A percentile compares a stretch with the other conserved stretches of the same genome.
Conservation (phyloP, 257 asterid genomes). For the Jacaranda mimosifolia region DNA sequence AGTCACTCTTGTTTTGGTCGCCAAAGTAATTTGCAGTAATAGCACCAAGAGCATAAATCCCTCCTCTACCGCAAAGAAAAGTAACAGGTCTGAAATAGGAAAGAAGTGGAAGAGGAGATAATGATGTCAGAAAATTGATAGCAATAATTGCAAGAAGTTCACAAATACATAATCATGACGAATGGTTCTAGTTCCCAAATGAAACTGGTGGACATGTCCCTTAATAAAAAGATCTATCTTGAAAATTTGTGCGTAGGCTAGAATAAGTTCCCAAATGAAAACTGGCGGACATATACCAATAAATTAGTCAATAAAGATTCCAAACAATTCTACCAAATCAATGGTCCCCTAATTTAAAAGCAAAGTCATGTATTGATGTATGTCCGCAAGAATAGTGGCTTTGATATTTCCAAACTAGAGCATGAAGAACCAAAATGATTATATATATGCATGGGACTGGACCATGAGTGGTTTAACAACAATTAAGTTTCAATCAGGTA, state of each 20-base stretch:
- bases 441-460: conserved; percentile 5
- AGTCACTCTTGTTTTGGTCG: conserved; percentile 55
- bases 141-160: background rate
- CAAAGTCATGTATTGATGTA: background rate
- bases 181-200: background rate
- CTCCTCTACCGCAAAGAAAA: conserved; percentile 79
- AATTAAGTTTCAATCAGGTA: background rate
- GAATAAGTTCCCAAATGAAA: too few relatives aligned
- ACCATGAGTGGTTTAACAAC: background rate
- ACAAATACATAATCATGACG: background rate
- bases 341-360: conserved; percentile 7
- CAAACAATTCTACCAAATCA: background rate
- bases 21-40: conserved; percentile 58
- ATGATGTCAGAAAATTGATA: conserved; percentile 1
- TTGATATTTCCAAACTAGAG: background rate
- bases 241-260: too few relatives aligned
- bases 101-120: background rate
- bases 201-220: too few relatives aligned
- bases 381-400: background rate
- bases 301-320: conserved; percentile 4
- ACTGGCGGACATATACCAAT: too few relatives aligned
- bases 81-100: conserved; percentile 71
- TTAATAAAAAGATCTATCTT: too few relatives aligned
- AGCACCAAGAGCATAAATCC: conserved; percentile 73
- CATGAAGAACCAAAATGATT: conserved; percentile 16